Conservation (phyloP, 345 rosid species). For the Eucalyptus sp. region DNA sequence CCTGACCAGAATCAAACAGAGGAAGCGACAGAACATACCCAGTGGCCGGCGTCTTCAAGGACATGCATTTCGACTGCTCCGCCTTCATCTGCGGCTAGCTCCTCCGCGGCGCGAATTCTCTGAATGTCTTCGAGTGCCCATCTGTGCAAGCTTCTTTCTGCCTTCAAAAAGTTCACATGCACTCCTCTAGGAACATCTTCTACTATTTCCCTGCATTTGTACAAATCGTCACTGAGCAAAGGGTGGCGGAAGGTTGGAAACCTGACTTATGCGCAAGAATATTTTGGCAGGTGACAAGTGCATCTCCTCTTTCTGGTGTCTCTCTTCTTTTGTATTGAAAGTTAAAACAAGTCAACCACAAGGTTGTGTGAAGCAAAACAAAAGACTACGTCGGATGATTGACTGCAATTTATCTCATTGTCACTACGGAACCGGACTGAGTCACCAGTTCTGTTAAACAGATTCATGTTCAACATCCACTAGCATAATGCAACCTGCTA, state of each 20-base stretch:
- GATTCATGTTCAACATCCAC: neutral
- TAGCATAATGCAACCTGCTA: neutral
- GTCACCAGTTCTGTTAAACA: neutral
- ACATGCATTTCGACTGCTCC: slow-evolving; percentile 96
- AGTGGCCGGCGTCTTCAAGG: slow-evolving; percentile 94
- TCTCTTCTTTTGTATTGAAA: neutral
- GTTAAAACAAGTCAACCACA: neutral
- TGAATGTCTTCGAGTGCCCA: slow-evolving; percentile 95
- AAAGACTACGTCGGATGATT: neutral
- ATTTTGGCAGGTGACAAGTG: neutral
- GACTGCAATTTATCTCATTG: neutral
- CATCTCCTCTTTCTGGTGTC: neutral
- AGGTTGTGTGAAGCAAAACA: neutral
- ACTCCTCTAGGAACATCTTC: slow-evolving; percentile 84
- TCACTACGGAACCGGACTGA: neutral
- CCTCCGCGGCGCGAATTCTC: slow-evolving; percentile 87
- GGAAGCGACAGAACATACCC: slow-evolving; percentile 35
- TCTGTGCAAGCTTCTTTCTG: slow-evolving; percentile 93
- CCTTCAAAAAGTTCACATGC: slow-evolving; percentile 83
- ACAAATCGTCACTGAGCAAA: neutral
- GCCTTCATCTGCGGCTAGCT: slow-evolving; percentile 77
- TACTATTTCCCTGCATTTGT: slow-evolving; percentile 58
- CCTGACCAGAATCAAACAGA: neutral
- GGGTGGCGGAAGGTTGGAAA: neutral
- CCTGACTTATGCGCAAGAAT: neutral